Conservation (phyloP, 106 monocot species). For the Narthecium ossifragum region DNA sequence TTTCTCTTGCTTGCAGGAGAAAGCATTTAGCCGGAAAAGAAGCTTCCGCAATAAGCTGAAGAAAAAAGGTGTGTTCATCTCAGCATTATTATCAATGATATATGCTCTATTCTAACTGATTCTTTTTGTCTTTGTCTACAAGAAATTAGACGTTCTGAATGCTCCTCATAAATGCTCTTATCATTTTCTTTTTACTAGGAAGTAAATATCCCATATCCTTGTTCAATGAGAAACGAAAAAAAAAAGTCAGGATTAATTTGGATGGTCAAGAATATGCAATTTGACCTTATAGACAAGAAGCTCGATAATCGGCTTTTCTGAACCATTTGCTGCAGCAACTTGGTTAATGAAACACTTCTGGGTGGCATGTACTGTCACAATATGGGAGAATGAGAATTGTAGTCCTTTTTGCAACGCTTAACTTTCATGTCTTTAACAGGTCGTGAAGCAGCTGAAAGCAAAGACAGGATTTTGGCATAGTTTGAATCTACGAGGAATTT, state of each 20-base stretch:
- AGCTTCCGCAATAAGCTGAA: constrained; percentile 95
- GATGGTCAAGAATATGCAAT: background rate
- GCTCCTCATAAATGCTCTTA: background rate
- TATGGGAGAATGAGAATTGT: too few species aligned
- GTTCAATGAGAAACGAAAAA: background rate
- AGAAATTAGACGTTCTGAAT: background rate
- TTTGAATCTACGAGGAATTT: too few species aligned
- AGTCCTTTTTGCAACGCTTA: background rate
- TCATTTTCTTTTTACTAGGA: background rate
- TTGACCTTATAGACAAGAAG: too few species aligned
- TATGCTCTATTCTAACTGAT: too few species aligned
- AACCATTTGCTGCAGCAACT: too few species aligned
- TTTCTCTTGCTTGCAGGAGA: constrained; percentile 50
- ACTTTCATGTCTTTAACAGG: background rate
- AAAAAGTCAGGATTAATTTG: background rate
- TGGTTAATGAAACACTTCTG: too few species aligned
- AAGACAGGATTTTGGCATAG: background rate
- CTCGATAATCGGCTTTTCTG: background rate
- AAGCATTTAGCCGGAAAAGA: constrained; percentile 95
- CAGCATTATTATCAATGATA: background rate
- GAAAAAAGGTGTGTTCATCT: constrained; percentile 47
- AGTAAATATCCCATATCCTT: background rate
- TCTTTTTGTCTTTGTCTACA: background rate
- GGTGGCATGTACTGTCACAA: too few species aligned
- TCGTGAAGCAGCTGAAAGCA: background rate